Conservation (phyloP, 1,284 basidiomycete species). For the Porodaedalea pini region DNA sequence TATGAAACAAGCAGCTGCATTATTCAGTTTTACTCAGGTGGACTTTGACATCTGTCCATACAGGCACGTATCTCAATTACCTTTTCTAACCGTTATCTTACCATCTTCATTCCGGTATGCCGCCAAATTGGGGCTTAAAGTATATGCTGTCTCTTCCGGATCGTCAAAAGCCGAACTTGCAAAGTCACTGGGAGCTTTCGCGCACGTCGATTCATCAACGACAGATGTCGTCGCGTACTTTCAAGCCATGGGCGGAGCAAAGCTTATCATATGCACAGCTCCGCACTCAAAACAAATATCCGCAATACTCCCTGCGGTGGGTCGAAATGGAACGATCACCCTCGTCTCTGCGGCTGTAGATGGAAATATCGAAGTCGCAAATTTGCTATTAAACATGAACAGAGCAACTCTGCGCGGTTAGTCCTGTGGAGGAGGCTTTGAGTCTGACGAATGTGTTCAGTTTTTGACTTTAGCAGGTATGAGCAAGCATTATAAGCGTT, state of each 20-base stretch:
- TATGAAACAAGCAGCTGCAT: neutral
- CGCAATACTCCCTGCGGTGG: conserved; percentile 22
- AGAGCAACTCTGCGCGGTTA: conserved; percentile 23
- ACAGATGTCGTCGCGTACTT: conserved; percentile 30
- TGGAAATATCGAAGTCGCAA: conserved; percentile 23
- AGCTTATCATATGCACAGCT: conserved; percentile 34
- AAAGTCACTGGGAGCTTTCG: conserved; percentile 27
- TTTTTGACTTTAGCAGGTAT: conserved; percentile 21
- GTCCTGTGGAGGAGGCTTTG: conserved; percentile 23
- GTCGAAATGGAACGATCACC: conserved; percentile 25
- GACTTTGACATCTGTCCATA: conserved; percentile 30
- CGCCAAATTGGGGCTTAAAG: conserved; percentile 25
- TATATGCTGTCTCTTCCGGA: conserved; percentile 29
- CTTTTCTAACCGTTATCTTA: neutral
- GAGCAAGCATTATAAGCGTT: neutral
- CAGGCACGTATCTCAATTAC: conserved; percentile 7
- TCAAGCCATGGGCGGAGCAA: conserved; percentile 37
- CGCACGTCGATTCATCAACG: conserved; percentile 26
- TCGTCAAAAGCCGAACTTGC: conserved; percentile 30
- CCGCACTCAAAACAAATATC: conserved; percentile 30
- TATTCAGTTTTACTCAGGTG: conserved; percentile 22
- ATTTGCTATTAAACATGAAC: conserved; percentile 24
- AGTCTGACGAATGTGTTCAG: conserved; percentile 25
- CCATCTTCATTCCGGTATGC: conserved; percentile 20
- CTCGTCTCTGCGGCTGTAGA: conserved; percentile 25